phyloP scores from a whole-genome alignment of 371 early-diverging fungal species.

The Mortierella sp. region DNA sequence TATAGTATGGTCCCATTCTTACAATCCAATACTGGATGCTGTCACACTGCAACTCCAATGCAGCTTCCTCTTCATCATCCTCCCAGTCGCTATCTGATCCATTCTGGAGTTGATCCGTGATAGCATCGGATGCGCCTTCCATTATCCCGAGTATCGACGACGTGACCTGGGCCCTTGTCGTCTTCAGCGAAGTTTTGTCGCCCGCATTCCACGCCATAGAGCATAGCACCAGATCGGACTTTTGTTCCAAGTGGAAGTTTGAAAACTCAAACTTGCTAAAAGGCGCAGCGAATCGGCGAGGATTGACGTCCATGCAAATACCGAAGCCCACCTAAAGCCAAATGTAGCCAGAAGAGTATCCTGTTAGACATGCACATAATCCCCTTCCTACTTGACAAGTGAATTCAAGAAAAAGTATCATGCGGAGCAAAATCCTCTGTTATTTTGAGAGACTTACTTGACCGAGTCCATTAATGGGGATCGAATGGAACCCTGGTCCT shows the following conservation, averaged over 20 bases:
- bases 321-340: slow-evolving; percentile 73
- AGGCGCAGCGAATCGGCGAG: slow-evolving; percentile 71
- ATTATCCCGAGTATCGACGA: slow-evolving; percentile 1
- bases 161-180: not conserved
- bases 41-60: slow-evolving; percentile 13
- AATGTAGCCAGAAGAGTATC: not conserved
- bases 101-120: too few relatives aligned
- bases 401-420: too few relatives aligned
- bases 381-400: too few relatives aligned
- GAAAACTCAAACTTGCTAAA: slow-evolving; percentile 79
- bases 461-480: slow-evolving; percentile 58
- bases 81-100: slow-evolving; percentile 13
- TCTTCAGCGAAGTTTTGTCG: slow-evolving; percentile 11
- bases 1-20: slow-evolving; percentile 63
- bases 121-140: too few relatives aligned
- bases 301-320: slow-evolving; percentile 89
- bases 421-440: not conserved
- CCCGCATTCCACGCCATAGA: slow-evolving; percentile 80
- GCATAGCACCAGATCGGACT: slow-evolving; percentile 62
- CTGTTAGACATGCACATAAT: too few relatives aligned
- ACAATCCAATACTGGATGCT: slow-evolving; percentile 72
- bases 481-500: slow-evolving; percentile 72
- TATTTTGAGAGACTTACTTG: slow-evolving; percentile 48
- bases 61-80: slow-evolving; percentile 19
- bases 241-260: slow-evolving; percentile 61